Evolutionary conservation across 768 basidiomycete species (phyloP).

Genomic region (Polyporus arcularius): DNA sequence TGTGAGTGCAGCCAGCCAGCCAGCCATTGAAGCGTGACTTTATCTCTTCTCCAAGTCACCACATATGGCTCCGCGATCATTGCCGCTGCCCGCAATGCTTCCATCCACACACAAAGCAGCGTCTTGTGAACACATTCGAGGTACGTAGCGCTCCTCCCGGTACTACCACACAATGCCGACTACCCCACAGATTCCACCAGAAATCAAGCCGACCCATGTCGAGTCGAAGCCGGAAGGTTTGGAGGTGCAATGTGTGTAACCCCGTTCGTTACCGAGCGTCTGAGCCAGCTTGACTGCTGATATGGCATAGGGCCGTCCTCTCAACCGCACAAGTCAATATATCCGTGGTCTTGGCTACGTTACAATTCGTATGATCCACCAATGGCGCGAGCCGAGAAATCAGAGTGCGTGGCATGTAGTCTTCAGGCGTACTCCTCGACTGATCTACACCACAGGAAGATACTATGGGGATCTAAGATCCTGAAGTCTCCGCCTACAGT

Average conservation of each 20-base stretch:
- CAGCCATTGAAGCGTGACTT: background rate
- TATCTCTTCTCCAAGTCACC: constrained; percentile 57
- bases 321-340: constrained; percentile 73
- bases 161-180: background rate
- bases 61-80: constrained; percentile 91
- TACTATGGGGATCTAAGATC: constrained; percentile 83
- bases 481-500: constrained; percentile 73
- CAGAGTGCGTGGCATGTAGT: constrained; percentile 44
- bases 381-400: constrained; percentile 26
- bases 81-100: constrained; percentile 88
- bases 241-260: constrained; percentile 67
- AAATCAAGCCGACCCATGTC: constrained; percentile 65
- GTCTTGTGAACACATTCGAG: constrained; percentile 84
- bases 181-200: constrained; percentile 64
- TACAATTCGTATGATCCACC: constrained; percentile 81
- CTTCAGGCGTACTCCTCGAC: background rate
- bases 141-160: constrained; percentile 37
- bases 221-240: constrained; percentile 63
- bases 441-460: constrained; percentile 46
- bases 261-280: background rate
- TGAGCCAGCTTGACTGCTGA: background rate
- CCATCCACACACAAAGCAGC: constrained; percentile 86
- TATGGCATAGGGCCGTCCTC: constrained; percentile 51
- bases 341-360: constrained; percentile 86
- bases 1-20: constrained; percentile 48